Base-by-base conservation (phyloP, 192 early-diverging fungal genomes). In the Paraglomus brasilianum region DNA sequence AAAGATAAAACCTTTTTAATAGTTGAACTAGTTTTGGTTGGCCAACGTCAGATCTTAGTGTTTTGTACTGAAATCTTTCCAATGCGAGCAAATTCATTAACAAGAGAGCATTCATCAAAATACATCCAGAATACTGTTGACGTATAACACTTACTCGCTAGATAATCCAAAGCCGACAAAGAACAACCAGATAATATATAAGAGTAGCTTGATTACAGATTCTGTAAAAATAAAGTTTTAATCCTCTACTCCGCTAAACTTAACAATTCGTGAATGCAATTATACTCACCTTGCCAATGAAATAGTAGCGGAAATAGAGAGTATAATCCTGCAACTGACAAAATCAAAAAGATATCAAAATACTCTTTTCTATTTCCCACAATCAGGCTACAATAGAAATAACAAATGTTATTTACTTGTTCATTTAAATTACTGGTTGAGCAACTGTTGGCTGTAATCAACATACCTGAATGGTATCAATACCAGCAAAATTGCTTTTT, bases 401-500 rank as follows among this genome's bases (percentile, higher is more conserved):
- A 30, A 10, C 36, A 47, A 15, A 47, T 69, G 45, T 52, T 66
- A 66, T 46, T n/a, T 2, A 5, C 24, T 22, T 13, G 9, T 7
- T 21, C 19, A 43, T 45, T 13, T 62, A 1, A 14, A 1, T 42
- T 17, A 59, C 43, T 14, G 11, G 14, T 1, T 17, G 8, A 21
- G 19, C 43, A 2, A 17, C 15, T 17, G 47, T 8, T 7, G 14
- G 47, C 13, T 14, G 38, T 22, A 11, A 19, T 21, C 8, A 40
- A 36, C 55, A 46, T 78, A 89, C 88, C 81, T 77, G 43, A 87
- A 77, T 17, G 89, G 89, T 47, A 91, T 81, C 66, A 88, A 68
- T 24, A 93, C 83, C 65, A 96, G 66, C 65, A 98, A 78, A 13
- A 95, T 86, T 0, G 96, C 96, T 75, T 98, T 98, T 69, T 98